Base-by-base conservation (phyloP, 495 filamentous ascomycete genomes). In the Haplographium delicatum region DNA sequence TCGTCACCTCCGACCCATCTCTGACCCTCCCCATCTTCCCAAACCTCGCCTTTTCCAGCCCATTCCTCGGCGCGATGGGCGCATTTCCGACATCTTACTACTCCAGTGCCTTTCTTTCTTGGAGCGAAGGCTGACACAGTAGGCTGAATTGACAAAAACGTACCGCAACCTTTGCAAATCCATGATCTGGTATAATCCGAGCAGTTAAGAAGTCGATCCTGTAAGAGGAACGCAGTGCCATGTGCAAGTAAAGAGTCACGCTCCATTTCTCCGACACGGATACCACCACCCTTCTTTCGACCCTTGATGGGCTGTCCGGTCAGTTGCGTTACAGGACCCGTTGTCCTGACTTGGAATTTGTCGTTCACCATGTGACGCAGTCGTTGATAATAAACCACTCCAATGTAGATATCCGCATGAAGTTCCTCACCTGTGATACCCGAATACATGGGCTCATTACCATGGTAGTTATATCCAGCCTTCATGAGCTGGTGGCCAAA, bases 311-410 rank as follows among this genome's bases (percentile, higher is more conserved):
- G 93, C 65, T 98, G 93, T 26, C 94, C 93, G 6, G 91, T 96
- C 20, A 95, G 76, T 19, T 81, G 73, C 44, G 88, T 89, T 38
- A 96, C 85, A 25, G 87, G 89, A 27, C 93, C 93, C 0, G 93
- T 98, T 2, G 93, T 96, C 64, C 93, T 82, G 50, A 97, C 93
- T 68, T 98, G 93, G 79, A 89, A 98, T 68, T 98, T 98, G 67
- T 98, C 93, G 75, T 95, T 96, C 18, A 98, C 93, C 93, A 98
- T 98, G 81, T 98, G 93, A 62, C 93, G 78, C 43, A 98, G 75
- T 62, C 93, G 84, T 66, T 98, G 93, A 76, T 98, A 98, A 74
- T 96, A 95, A 50, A 98, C 93, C 43, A 95, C 80, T 20, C 93
- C 93, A 53, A 96, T 82, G 70, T 94, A 98, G 64, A 98, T 98